A percentile compares a stretch with the other conserved stretches of the same genome.
phyloP scores from a whole-genome alignment of 139 green algal species.

The Marvania coccoides region DNA sequence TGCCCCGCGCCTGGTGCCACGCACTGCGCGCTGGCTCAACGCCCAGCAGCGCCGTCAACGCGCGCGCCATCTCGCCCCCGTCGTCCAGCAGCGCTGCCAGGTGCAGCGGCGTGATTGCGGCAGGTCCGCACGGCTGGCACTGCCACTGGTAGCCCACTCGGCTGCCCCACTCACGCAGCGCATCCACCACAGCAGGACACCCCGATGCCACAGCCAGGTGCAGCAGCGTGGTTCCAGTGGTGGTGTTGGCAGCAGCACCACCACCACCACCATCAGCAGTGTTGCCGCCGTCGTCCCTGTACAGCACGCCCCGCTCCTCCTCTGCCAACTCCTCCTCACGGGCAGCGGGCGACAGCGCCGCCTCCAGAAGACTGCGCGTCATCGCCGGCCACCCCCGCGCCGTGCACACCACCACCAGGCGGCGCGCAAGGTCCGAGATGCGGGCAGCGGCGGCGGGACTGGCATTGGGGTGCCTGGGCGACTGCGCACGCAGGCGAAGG shows the following conservation, averaged over 20 bases:
- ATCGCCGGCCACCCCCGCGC: not conserved
- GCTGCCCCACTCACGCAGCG: not conserved
- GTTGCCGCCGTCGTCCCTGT: not conserved
- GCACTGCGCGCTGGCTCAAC: not conserved
- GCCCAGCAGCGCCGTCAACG: constrained; percentile 1
- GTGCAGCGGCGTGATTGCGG: not conserved
- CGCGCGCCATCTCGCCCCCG: constrained; percentile 2
- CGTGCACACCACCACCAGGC: not conserved
- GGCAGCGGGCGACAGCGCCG: not conserved
- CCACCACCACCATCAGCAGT: no score
- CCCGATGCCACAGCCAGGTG: not conserved
- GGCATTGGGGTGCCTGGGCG: not conserved
- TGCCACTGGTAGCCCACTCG: not conserved
- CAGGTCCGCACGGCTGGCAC: not conserved
- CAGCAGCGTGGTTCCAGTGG: not conserved
- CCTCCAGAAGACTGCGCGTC: not conserved
- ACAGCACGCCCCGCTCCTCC: no score
- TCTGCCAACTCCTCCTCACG: no score
- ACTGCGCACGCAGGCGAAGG: not conserved
- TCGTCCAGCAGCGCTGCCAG: not conserved
- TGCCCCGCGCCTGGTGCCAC: not conserved
- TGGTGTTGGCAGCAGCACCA: not conserved
- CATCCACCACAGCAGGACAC: not conserved
- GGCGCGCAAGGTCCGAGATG: not conserved
- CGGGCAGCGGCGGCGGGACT: not conserved